Evolutionary conservation across 176 grass and related monocot genomes (phyloP).

Genomic region (Poa annua): DNA sequence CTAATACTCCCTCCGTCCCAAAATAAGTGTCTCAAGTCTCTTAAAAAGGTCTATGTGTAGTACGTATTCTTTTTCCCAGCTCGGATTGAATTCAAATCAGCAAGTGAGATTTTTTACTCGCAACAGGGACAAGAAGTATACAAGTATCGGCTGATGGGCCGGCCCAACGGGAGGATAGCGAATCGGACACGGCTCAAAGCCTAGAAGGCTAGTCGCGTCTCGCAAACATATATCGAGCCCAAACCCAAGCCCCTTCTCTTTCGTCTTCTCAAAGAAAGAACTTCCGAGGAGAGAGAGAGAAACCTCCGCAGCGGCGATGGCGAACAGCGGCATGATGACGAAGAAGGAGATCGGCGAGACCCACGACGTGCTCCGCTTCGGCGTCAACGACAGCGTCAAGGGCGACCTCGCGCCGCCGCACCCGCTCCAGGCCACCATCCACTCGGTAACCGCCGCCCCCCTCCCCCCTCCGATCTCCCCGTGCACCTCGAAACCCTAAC

Average conservation of each 20-base stretch:
- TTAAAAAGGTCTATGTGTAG: too few relatives aligned
- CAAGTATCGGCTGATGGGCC: neutral
- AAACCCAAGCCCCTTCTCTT: neutral
- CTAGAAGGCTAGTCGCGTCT: neutral
- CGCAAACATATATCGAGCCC: neutral
- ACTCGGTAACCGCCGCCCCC: constrained; percentile 36
- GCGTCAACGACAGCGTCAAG: constrained; percentile 53
- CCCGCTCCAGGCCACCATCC: constrained; percentile 54
- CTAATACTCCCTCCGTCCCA: too few relatives aligned
- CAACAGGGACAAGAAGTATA: too few relatives aligned
- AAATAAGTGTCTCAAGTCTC: too few relatives aligned
- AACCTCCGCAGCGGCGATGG: constrained; percentile 37
- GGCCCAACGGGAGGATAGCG: neutral
- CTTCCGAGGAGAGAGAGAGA: neutral
- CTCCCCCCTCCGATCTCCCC: neutral
- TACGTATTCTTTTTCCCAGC: too few relatives aligned
- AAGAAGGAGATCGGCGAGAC: constrained; percentile 52
- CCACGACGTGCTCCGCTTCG: constrained; percentile 65
- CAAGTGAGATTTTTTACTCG: too few relatives aligned
- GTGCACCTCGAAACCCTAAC: constrained; percentile 32
- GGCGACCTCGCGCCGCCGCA: constrained; percentile 53
- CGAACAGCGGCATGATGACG: constrained; percentile 49
- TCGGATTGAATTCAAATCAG: too few relatives aligned
- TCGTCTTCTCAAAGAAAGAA: constrained; percentile 51
- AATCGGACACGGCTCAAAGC: neutral